Base-by-base conservation (phyloP, 2,329 filamentous ascomycete genomes). In the Hymenoscyphus scutula region DNA sequence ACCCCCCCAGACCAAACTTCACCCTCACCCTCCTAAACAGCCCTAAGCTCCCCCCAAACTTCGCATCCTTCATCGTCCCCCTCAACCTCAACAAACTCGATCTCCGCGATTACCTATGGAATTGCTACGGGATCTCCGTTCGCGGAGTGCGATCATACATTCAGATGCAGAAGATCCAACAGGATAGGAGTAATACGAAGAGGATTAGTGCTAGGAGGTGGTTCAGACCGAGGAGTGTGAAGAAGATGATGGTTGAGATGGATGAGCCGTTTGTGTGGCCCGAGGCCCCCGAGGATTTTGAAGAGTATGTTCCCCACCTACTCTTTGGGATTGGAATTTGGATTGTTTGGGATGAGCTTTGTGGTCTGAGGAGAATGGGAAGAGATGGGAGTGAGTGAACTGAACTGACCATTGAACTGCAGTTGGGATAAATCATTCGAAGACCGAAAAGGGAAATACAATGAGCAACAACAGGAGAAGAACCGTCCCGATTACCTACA, bases 161-260 rank as follows among this genome's bases (percentile, higher is more conserved):
- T 73, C 87, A 90, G 71, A 85, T 89, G 77, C 82, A 86, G 74
- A 84, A 83, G 55, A 76, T 89, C 38, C 83, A 83, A 62, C 84
- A 84, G 67, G 78, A 80, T 65, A 74, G 76, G 53, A 73, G 74
- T 68, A 59, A 72, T 72, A 69, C 71, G 69, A 74, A 65, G 76
- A 69, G 75, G 75, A 74, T 74, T 73, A 75, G 64, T 67, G 71
- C 80, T 77, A 71, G 81, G 83, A 64, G 82, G 65, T 87, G 86
- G 81, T 88, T 86, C 76, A 85, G 94, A 27, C 89, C 90, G 29
- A 81, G 84, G 67, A 80, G 87, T 57, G 83, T 88, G 72, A 99
- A 99, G 84, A 90, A 88, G 76, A 99, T 99, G 95, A 96, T 90
- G 51, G 91, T 96, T 53, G 91, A 97, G 81, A 84, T 99, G 79